Base-by-base conservation (phyloP, 345 rosid species). In the thale cress (Arabidopsis thaliana) region DNA sequence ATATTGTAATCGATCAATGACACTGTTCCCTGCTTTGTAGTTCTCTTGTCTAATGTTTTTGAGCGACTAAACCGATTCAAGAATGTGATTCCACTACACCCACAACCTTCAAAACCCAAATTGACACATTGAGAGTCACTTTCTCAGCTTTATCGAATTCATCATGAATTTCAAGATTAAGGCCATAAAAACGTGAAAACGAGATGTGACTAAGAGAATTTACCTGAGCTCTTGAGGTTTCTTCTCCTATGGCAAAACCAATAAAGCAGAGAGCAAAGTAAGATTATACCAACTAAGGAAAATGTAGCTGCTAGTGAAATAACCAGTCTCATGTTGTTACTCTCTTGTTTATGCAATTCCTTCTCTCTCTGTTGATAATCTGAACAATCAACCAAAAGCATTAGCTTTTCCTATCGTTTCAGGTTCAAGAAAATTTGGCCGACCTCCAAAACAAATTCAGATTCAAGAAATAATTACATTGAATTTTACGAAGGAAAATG, bases 301-400 rank as follows among this genome's bases (percentile, higher is more conserved):
- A 91, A 89, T 51, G 84, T 77, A 80, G 88, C 88, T 79, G 76
- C 67, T 46, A 95, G 84, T 69, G 86, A 78, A 65, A 84, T 63
- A 37, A 83, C 44, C 49, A 83, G 70, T 75, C 80, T 90, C 81
- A 76, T 76, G 45, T 74, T 83, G 73, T 76, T 78, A 13, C 77
- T 76, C 65, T 80, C 76, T 82, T 75, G 79, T 24, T 82, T 75
- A 51, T 74, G 79, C 42, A 78, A 80, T 65, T 82, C 74, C 69
- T 60, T 69, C 52, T 80, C 89, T 59, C 55, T 73, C 70, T 65
- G 38, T 37, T 76, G 81, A 77, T 58, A 69, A 67, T 90, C 98
- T 91, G 85, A 11, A 63, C 34, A 38, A 68, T 34, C 64, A 49
- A 65, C 28, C 66, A 68, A 41, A 72, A 28, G 52, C 28, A 55